Conservation (phyloP, 2,329 filamentous ascomycete genomes). For the Didymella segeticola region DNA sequence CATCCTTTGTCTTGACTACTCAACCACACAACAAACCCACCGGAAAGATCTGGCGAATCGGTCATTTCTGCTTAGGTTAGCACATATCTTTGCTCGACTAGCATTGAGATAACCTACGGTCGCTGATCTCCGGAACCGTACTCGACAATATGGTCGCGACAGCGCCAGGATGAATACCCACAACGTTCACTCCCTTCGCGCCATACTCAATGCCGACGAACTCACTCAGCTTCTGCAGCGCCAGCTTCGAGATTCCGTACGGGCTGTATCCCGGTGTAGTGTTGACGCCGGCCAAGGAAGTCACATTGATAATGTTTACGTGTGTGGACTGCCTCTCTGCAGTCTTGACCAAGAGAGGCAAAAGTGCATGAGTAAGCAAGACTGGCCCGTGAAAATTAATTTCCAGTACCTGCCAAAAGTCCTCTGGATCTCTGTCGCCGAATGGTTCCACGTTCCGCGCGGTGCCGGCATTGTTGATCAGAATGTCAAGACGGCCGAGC, state of each 20-base stretch:
- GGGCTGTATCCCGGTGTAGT: slow-evolving; percentile 22
- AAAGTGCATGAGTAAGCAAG: slow-evolving; percentile 54
- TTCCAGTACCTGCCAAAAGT: slow-evolving; percentile 55
- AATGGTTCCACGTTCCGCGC: slow-evolving; percentile 42
- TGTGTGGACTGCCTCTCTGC: slow-evolving; percentile 43
- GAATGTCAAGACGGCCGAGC: slow-evolving; percentile 50
- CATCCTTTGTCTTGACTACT: slow-evolving; percentile 25
- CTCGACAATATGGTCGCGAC: slow-evolving; percentile 29
- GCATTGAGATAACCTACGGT: not conserved
- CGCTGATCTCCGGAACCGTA: slow-evolving; percentile 1
- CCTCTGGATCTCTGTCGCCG: slow-evolving; percentile 43
- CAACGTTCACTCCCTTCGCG: slow-evolving; percentile 28
- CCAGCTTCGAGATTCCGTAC: slow-evolving; percentile 60
- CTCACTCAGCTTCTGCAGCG: slow-evolving; percentile 58
- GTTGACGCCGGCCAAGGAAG: slow-evolving; percentile 52
- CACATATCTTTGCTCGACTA: not conserved
- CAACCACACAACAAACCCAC: slow-evolving; percentile 32
- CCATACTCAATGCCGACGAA: slow-evolving; percentile 54
- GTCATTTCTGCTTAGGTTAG: slow-evolving; percentile 7
- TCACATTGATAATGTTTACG: slow-evolving; percentile 54
- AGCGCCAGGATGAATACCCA: slow-evolving; percentile 38
- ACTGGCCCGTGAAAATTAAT: slow-evolving; percentile 60
- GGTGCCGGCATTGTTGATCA: slow-evolving; percentile 58
- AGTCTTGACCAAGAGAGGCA: slow-evolving; percentile 50
- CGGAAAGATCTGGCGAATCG: slow-evolving; percentile 19